These are phyloP conservation scores for Vanderwaltozyma polyspora DNA, from an alignment of 805 yeast genomes.

Conservation along the genomic window DNA sequence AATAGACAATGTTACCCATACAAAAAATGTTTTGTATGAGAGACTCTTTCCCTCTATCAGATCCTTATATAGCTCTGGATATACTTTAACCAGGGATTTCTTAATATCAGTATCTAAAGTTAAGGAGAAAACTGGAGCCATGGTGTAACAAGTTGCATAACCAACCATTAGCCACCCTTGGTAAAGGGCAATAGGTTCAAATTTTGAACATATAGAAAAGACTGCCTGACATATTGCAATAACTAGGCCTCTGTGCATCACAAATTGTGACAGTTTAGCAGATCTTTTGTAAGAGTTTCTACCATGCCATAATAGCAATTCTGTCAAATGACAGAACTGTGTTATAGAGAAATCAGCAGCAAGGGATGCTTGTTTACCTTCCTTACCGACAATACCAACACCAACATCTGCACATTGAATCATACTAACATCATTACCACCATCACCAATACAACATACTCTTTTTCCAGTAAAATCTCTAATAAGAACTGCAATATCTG, in stretches of 20 bases:
- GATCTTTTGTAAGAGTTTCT: slow-evolving; percentile 92
- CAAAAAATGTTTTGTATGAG: slow-evolving; percentile 77
- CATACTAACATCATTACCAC: slow-evolving; percentile 99
- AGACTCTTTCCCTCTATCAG: slow-evolving; percentile 79
- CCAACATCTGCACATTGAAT: slow-evolving; percentile 98
- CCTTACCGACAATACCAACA: slow-evolving; percentile 97
- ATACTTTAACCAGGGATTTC: slow-evolving; percentile 74
- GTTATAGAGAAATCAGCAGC: slow-evolving; percentile 95
- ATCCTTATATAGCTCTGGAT: slow-evolving; percentile 92
- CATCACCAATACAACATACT: slow-evolving; percentile 97
- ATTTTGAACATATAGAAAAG: slow-evolving; percentile 71
- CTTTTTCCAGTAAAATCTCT: slow-evolving; percentile 72
- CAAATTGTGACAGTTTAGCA: slow-evolving; percentile 89
- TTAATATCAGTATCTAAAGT: slow-evolving; percentile 87
- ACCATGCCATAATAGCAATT: slow-evolving; percentile 92
- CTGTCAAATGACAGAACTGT: slow-evolving; percentile 81
- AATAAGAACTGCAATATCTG: slow-evolving; percentile 80
- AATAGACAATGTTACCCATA: slow-evolving; percentile 80
- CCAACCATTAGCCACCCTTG: slow-evolving; percentile 99
- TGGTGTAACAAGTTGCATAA: slow-evolving; percentile 90
- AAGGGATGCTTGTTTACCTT: slow-evolving; percentile 92
- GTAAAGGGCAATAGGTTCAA: slow-evolving; percentile 88
- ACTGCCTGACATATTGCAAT: slow-evolving; percentile 94
- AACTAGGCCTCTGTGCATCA: slow-evolving; percentile 89
- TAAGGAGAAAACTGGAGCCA: slow-evolving; percentile 94